A percentile compares a stretch with the other conserved stretches of the same genome.
Conservation (phyloP, 208 protist genomes). For the Leishmania gerbilli region DNA sequence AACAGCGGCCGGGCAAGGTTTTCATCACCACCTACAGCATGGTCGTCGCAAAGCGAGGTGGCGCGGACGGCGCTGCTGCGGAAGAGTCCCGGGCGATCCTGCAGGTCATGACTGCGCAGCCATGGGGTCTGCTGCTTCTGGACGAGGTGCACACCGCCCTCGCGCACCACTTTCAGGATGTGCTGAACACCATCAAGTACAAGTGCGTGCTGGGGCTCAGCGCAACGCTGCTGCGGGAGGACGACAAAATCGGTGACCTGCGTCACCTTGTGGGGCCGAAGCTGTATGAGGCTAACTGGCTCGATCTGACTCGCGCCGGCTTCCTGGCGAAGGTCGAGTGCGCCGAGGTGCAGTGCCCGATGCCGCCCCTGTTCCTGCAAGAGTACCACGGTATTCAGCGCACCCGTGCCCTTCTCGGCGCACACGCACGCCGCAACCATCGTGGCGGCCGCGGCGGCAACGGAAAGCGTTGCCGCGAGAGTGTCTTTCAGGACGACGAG, state of each 20-base stretch:
- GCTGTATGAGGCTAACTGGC: conserved; percentile 99
- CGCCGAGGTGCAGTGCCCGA: conserved; percentile 97
- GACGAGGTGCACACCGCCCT: conserved; percentile 99
- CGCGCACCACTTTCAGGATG: conserved; percentile 96
- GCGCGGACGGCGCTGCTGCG: conserved; percentile 41
- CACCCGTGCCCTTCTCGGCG: conserved; percentile 12
- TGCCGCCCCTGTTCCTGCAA: conserved; percentile 85
- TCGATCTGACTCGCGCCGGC: conserved; percentile 95
- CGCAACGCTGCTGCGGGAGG: conserved; percentile 96
- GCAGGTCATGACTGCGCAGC: conserved; percentile 41
- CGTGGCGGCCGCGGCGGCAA: background rate
- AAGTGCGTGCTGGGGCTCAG: conserved; percentile 99
- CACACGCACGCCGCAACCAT: background rate
- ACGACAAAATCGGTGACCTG: conserved; percentile 97
- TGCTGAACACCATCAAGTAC: conserved; percentile 91
- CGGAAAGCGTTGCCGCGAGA: conserved; percentile 3
- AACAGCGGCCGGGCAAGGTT: conserved; percentile 79
- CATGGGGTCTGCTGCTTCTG: conserved; percentile 99
- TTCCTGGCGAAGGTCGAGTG: conserved; percentile 98
- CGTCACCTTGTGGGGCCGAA: conserved; percentile 99
- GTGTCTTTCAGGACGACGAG: background rate
- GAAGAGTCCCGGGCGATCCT: conserved; percentile 77
- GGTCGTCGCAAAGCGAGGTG: conserved; percentile 89
- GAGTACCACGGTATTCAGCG: conserved; percentile 53
- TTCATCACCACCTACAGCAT: conserved; percentile 99